Conservation (phyloP, 2,329 filamentous ascomycete genomes). For the Claviceps sp. region DNA sequence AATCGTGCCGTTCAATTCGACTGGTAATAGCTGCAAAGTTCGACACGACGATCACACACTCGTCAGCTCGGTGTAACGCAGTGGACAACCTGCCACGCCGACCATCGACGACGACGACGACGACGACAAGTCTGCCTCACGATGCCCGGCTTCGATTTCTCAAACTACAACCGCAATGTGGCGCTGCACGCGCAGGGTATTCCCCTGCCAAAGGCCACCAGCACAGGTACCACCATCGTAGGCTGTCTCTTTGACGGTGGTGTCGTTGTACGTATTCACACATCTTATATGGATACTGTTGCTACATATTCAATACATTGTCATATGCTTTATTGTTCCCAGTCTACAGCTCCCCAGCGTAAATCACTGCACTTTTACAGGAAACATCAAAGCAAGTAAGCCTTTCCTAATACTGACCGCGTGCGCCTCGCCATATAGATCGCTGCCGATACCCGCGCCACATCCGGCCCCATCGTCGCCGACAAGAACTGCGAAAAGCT, state of each 20-base stretch:
- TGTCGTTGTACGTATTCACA: conserved; percentile 59
- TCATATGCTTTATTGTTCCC: background rate
- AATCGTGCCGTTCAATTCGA: too few relatives aligned
- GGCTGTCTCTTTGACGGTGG: conserved; percentile 94
- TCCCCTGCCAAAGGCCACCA: conserved; percentile 91
- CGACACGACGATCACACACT: background rate
- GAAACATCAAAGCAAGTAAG: background rate
- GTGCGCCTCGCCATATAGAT: conserved; percentile 41
- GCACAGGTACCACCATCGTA: conserved; percentile 97
- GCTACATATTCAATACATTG: background rate
- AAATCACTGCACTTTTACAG: background rate
- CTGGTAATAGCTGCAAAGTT: background rate
- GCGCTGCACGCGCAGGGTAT: conserved; percentile 89
- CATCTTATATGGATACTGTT: background rate
- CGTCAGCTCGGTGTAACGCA: conserved; percentile 2
- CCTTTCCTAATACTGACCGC: background rate
- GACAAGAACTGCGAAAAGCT: conserved; percentile 99
- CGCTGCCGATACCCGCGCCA: conserved; percentile 94
- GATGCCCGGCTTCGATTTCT: conserved; percentile 98
- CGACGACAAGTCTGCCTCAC: too few relatives aligned
- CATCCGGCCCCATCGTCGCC: conserved; percentile 92
- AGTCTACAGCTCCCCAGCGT: background rate
- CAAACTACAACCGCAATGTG: conserved; percentile 98
- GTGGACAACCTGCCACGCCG: background rate
- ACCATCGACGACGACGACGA: conserved; percentile 3